phyloP scores from a whole-genome alignment of 495 filamentous ascomycete species.

The Beverwykella pulmonaria region DNA sequence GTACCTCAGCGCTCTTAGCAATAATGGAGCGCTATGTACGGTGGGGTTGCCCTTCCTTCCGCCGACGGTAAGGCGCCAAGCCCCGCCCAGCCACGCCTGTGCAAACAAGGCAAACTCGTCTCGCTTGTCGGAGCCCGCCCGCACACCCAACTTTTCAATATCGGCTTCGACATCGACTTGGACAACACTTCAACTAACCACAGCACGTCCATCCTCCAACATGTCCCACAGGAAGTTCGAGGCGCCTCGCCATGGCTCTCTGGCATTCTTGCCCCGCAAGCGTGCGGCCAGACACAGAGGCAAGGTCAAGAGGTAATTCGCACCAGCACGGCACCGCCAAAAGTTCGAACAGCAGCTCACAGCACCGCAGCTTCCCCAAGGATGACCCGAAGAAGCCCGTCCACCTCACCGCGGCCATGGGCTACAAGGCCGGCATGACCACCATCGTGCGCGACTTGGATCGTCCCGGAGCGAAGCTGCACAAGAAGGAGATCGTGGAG shows the following conservation, averaged over 20 bases:
- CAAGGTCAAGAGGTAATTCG: conserved; percentile 92
- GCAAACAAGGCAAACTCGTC: not conserved
- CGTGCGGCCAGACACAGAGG: conserved; percentile 92
- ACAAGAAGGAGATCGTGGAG: conserved; percentile 99
- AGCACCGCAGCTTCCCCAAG: conserved; percentile 83
- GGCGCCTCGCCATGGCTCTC: conserved; percentile 96
- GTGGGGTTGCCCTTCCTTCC: not conserved
- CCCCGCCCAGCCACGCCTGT: not conserved
- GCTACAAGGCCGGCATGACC: conserved; percentile 99
- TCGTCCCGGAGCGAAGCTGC: conserved; percentile 98
- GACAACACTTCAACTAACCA: conserved; percentile 24
- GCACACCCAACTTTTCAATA: not conserved
- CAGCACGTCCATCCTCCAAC: conserved; percentile 31
- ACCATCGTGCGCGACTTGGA: conserved; percentile 99
- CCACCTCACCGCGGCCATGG: conserved; percentile 97
- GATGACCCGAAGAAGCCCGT: conserved; percentile 99
- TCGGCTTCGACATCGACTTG: conserved; percentile 8
- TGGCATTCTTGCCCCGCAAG: conserved; percentile 98
- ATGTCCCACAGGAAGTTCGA: conserved; percentile 53
- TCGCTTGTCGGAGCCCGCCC: conserved; percentile 5
- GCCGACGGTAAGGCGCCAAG: not conserved
- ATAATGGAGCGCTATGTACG: not conserved
- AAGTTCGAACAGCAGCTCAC: conserved; percentile 21
- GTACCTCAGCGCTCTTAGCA: conserved; percentile 5
- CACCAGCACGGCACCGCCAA: not conserved